Percentiles rank a stretch among this genome's conserved stretches.
Conservation (phyloP, 305 asterid genomes). For the Fraxinus paxiana region DNA sequence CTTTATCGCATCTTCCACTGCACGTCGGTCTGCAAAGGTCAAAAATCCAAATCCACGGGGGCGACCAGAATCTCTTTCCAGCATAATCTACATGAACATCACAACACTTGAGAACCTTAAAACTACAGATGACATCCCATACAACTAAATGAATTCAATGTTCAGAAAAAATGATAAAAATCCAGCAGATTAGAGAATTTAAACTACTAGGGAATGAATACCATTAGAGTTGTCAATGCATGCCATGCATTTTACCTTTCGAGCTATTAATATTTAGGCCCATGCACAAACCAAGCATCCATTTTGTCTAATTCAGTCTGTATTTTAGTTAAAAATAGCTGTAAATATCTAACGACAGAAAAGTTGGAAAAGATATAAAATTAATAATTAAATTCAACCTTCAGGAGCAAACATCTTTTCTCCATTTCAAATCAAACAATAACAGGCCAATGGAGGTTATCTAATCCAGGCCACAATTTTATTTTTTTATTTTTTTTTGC, state of each 20-base stretch:
- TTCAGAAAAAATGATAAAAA: not conserved
- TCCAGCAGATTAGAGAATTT: not conserved
- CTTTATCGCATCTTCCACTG: slow-evolving; percentile 90
- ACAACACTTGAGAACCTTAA: slow-evolving; percentile 21
- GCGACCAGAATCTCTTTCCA: slow-evolving; percentile 92
- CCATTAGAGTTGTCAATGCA: not conserved
- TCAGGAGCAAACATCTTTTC: not conserved
- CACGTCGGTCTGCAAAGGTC: slow-evolving; percentile 83
- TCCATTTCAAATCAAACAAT: not conserved
- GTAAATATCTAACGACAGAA: not conserved
- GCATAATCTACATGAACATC: slow-evolving; percentile 56
- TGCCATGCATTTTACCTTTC: not conserved
- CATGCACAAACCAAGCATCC: not conserved
- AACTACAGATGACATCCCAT: not conserved
- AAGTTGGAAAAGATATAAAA: not conserved
- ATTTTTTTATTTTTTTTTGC: not conserved
- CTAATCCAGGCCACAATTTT: not conserved
- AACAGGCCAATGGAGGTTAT: not conserved
- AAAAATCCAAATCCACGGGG: slow-evolving; percentile 98
- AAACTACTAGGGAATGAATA: not conserved
- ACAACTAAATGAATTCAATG: not conserved
- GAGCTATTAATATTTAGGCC: not conserved
- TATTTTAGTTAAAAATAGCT: not conserved
- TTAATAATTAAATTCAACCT: not conserved
- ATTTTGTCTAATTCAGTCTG: not conserved